Conservation (phyloP, 352 stramenopile genomes). For the Globisporangium alternatum region DNA sequence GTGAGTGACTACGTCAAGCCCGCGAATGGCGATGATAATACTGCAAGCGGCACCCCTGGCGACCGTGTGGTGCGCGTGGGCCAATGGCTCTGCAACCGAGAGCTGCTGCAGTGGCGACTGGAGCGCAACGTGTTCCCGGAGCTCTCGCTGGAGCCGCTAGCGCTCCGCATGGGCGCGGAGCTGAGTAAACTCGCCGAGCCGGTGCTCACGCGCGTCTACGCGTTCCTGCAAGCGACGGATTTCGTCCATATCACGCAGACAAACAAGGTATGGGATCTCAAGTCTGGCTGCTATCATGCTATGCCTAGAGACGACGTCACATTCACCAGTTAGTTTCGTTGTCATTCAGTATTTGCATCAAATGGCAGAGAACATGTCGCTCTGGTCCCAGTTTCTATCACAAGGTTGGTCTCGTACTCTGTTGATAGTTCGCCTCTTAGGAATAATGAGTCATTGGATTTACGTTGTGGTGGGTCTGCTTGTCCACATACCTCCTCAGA, state of each 20-base stretch:
- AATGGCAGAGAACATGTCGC: slow-evolving; percentile 11
- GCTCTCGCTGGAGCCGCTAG: slow-evolving; percentile 15
- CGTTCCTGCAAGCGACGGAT: slow-evolving; percentile 31
- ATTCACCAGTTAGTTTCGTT: no score
- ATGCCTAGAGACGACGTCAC: background rate
- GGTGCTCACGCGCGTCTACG: slow-evolving; percentile 24
- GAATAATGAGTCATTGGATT: background rate
- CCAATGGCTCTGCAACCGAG: slow-evolving; percentile 34
- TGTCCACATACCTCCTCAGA: background rate
- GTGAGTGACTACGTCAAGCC: slow-evolving; percentile 40
- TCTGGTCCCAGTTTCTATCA: slow-evolving; percentile 32
- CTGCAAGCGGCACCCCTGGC: background rate
- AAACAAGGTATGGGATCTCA: slow-evolving; percentile 27
- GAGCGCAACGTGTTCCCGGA: slow-evolving; percentile 41
- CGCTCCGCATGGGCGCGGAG: slow-evolving; percentile 33
- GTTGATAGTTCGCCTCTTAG: background rate
- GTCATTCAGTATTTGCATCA: slow-evolving; percentile 8
- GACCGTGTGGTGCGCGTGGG: slow-evolving; percentile 17
- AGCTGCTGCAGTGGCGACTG: slow-evolving; percentile 44
- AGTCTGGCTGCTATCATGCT: background rate
- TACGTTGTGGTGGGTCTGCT: background rate
- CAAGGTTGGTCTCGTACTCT: slow-evolving; percentile 22
- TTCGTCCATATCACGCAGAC: slow-evolving; percentile 32
- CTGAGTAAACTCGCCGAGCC: slow-evolving; percentile 35
- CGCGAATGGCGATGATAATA: background rate